A percentile compares a stretch with the other conserved stretches of the same genome.
Evolutionary conservation across 2,329 filamentous ascomycete species (phyloP).

Genomic region (Paecilomyces sp.): DNA sequence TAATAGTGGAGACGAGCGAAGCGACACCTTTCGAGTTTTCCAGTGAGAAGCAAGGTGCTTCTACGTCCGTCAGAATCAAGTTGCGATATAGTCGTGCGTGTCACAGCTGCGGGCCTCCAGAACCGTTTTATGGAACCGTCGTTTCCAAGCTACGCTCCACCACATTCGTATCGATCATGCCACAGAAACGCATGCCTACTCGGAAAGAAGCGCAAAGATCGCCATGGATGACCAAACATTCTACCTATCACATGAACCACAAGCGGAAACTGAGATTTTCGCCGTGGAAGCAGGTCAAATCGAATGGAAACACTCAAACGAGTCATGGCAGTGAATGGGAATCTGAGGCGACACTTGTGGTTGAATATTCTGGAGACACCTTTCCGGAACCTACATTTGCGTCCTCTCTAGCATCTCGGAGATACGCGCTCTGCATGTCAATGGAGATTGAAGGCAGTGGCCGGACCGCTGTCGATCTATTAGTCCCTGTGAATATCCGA

Average conservation of each 20-base stretch:
- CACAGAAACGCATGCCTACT: conserved; percentile 2
- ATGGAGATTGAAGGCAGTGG: conserved; percentile 1
- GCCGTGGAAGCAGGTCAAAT: not conserved
- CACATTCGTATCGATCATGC: conserved; percentile 4
- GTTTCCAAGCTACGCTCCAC: conserved; percentile 1
- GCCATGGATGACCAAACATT: conserved; percentile 1
- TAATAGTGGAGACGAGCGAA: conserved; percentile 2
- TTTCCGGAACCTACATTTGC: conserved; percentile 3
- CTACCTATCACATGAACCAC: not conserved
- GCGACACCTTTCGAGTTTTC: conserved; percentile 2
- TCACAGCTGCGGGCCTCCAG: not conserved
- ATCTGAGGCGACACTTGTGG: not conserved
- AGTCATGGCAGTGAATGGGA: conserved; percentile 1
- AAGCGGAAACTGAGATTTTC: conserved; percentile 3
- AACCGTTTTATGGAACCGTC: not conserved
- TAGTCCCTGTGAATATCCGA: conserved; percentile 3
- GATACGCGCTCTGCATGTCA: conserved; percentile 4
- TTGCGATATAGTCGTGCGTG: not conserved
- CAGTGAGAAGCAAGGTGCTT: not conserved
- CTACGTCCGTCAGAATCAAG: not conserved
- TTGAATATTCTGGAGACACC: not conserved
- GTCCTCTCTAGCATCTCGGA: conserved; percentile 4
- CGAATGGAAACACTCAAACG: not conserved
- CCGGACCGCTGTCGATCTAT: not conserved
- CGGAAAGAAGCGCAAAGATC: conserved; percentile 1